Conservation (phyloP, 768 basidiomycete species). For the Rhizopogon vulgaris region DNA sequence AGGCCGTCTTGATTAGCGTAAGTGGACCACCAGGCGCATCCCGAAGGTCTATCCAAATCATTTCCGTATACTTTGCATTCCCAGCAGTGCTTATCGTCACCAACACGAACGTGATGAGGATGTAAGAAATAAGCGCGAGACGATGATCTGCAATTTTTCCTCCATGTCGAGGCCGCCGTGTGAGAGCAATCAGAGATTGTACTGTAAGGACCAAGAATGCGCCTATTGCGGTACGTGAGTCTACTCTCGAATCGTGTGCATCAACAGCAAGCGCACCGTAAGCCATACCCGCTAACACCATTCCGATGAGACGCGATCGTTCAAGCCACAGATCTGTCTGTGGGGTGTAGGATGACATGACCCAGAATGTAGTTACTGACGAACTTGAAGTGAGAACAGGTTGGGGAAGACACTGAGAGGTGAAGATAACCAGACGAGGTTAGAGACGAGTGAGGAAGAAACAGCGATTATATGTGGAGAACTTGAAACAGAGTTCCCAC, state of each 20-base stretch:
- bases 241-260: background rate
- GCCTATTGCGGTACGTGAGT: conserved; percentile 7
- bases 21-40: conserved; percentile 6
- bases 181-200: conserved; percentile 8
- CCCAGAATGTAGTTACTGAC: background rate
- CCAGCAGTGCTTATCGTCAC: conserved; percentile 20
- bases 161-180: background rate
- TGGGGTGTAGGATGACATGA: conserved; percentile 14
- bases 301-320: conserved; percentile 18
- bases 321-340: conserved; percentile 19
- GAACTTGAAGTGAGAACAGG: too few relatives aligned
- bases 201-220: conserved; percentile 15
- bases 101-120: conserved; percentile 19
- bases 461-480: background rate
- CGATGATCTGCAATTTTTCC: conserved; percentile 1
- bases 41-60: conserved; percentile 29
- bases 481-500: background rate
- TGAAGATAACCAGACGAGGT: too few relatives aligned
- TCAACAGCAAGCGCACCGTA: conserved; percentile 9
- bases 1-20: conserved; percentile 10
- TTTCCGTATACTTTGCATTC: conserved; percentile 21
- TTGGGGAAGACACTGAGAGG: background rate
- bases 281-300: conserved; percentile 11
- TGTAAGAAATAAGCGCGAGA: conserved; percentile 12
- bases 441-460: too few relatives aligned